Conservation (phyloP, 306 rosid species). For the Trifolium dubium region DNA sequence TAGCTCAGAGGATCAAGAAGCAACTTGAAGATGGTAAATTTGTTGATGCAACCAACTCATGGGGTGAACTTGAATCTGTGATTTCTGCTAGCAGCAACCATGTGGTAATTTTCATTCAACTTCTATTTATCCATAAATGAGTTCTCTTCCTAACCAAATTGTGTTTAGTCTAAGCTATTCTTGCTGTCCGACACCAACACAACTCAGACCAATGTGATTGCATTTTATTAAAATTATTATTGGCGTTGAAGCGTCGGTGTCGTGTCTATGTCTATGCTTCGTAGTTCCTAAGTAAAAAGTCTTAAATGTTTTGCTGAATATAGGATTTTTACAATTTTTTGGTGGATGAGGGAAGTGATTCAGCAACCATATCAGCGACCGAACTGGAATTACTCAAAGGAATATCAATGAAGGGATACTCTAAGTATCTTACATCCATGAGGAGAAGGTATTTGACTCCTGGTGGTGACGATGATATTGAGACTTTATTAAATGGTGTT, state of each 20-base stretch:
- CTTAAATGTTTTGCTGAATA: conserved; percentile 26
- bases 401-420: conserved; percentile 46
- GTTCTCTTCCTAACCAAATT: conserved; percentile 15
- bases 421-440: conserved; percentile 60
- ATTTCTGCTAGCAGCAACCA: conserved; percentile 51
- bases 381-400: conserved; percentile 41
- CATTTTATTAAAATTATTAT: not conserved
- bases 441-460: conserved; percentile 45
- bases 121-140: not conserved
- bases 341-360: conserved; percentile 53
- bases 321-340: conserved; percentile 86
- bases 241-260: not conserved
- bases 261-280: not conserved
- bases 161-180: not conserved
- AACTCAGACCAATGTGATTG: not conserved
- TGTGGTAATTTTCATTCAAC: conserved; percentile 60
- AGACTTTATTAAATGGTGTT: conserved; percentile 67
- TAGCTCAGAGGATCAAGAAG: conserved; percentile 68
- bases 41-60: conserved; percentile 64
- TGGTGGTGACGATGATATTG: conserved; percentile 52
- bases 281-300: not conserved
- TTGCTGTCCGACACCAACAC: not conserved
- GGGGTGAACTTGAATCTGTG: conserved; percentile 61
- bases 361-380: conserved; percentile 42
- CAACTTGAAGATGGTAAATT: conserved; percentile 60